Evolutionary conservation across 441 rosid genomes (phyloP).

Genomic region (Populus hybrid): DNA sequence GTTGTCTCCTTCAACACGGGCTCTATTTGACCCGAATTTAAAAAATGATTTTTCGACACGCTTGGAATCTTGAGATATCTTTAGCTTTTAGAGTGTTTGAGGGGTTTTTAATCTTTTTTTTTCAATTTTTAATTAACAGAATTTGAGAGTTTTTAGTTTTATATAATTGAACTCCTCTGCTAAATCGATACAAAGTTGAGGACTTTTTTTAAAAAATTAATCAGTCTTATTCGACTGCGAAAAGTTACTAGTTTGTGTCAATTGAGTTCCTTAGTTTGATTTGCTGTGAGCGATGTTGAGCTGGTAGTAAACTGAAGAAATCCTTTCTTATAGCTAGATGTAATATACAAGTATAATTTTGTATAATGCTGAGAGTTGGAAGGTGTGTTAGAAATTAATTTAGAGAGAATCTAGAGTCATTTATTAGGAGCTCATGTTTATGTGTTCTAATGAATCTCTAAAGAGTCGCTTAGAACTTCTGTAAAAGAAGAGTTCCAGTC

Average conservation of each 20-base stretch:
- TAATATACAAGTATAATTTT: neutral
- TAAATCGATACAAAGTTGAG: neutral
- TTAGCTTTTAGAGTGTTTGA: neutral
- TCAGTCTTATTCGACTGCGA: neutral
- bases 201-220: neutral
- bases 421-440: neutral
- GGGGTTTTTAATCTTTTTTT: neutral
- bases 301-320: neutral
- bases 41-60: neutral
- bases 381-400: neutral
- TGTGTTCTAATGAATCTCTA: neutral
- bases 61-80: neutral
- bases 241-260: neutral
- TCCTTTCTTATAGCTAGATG: neutral
- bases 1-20: neutral
- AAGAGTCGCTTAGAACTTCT: neutral
- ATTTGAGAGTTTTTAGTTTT: neutral
- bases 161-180: neutral
- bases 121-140: neutral
- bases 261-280: slow-evolving; percentile 2
- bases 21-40: slow-evolving; percentile 3
- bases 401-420: neutral
- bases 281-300: neutral
- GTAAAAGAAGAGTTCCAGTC: neutral
- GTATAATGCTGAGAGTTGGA: neutral